These are phyloP conservation scores for Nitzschia sp. DNA, from an alignment of 108 stramenopile species.

Conservation along the genomic window DNA sequence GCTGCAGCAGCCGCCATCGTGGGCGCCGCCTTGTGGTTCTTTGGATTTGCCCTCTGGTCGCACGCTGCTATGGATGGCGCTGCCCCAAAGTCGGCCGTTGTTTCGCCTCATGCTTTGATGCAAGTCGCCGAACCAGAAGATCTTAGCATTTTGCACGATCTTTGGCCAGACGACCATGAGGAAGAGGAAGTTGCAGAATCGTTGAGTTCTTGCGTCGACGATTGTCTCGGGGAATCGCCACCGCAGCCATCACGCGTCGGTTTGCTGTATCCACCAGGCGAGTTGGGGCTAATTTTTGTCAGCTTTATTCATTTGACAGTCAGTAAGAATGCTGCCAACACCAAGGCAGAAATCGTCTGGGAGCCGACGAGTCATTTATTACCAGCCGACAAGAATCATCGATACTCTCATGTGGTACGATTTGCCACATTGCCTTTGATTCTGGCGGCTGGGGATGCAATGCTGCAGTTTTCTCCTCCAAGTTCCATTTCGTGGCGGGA, in stretches of 20 bases:
- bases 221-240: neutral
- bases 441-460: slow-evolving; percentile 8
- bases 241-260: neutral
- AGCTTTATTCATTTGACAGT: neutral
- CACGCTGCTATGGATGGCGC: neutral
- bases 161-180: neutral
- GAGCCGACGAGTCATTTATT: slow-evolving; percentile 5
- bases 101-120: slow-evolving; percentile 4
- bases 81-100: neutral
- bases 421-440: slow-evolving; percentile 13
- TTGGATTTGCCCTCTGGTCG: neutral
- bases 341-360: neutral
- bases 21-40: neutral
- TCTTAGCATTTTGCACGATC: neutral
- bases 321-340: neutral
- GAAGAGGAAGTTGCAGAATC: neutral
- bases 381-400: neutral
- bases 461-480: neutral
- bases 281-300: neutral
- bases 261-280: slow-evolving; percentile 4
- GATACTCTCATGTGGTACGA: slow-evolving; percentile 10
- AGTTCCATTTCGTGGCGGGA: neutral
- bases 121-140: neutral
- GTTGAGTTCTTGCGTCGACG: slow-evolving; percentile 8
- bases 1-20: neutral